Base-by-base conservation (phyloP, 345 rosid genomes). In the Salix brachista region DNA sequence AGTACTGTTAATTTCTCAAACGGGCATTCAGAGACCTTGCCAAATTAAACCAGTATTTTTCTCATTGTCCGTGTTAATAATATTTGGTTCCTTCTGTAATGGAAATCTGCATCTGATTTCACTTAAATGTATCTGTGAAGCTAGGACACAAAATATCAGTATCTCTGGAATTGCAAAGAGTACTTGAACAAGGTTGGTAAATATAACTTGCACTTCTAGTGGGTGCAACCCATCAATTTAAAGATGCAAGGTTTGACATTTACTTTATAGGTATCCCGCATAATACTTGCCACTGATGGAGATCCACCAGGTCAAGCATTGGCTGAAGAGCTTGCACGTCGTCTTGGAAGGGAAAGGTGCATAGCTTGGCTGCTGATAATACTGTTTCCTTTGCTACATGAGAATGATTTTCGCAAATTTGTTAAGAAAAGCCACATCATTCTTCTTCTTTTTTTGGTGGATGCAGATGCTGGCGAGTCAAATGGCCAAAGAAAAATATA, bases 221-320 rank as follows among this genome's bases (percentile, higher is more conserved):
- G 50, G 26, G 62, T 73, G 39, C 75, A 11, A 42, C 42, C 12
- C 39, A 46, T 81, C 23, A 75, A 39, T 54, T 60, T 54, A 44
- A 42, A 41, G 30, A 66, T 69, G 64, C 65, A 39, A 67, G 60
- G 50, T 58, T 34, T 67, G 52, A 44, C 79, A 37, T 76, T 28
- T 66, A 54, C 46, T 75, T 36, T 48, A 62, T 83, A 95, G 99
- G 92, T 84, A 67, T 86, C 92, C 69, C 96, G 96, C 44, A 87
- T 95, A 80, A 90, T 95, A 83, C 88, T 95, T 65, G 99, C 99
- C 74, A 95, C 99, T 77, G 99, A 95, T 82, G 98, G 97, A 67
- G 99, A 95, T 89, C 85, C 37, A 37, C 98, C 99, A 79, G 99
- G 99, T 79, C 96, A 91, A 91, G 99, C 99, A 70, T 85, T 95